Base-by-base conservation (phyloP, 768 basidiomycete genomes). In the Tricholoma flavovirens region DNA sequence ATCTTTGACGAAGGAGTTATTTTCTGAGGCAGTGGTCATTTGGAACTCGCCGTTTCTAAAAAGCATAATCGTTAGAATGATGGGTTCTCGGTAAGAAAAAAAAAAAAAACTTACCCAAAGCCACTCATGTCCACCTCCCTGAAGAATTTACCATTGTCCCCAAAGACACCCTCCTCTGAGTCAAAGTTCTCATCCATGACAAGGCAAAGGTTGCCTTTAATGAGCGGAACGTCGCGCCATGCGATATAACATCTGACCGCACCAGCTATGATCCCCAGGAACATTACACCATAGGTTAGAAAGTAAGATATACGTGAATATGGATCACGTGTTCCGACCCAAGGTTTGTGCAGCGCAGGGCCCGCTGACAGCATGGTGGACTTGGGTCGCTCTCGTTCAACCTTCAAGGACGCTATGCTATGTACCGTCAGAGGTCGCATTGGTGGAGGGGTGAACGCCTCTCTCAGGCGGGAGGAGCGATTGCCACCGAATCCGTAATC, bases 101-200 rank as follows among this genome's bases (percentile, higher is more conserved):
- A 26, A n/a, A n/a, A 42, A 50, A 51, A 17, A 14, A 67, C 83
- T 53, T 66, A 88, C 87, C 91, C 91, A 67, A 88, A 96, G 3
- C 93, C 93, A 56, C 90, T 88, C 73, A 93, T 81, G 59, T 89
- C 86, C 24, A 93, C 82, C 64, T 95, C 91, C 15, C 82, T 80
- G 62, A 83, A 79, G 81, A 91, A 93, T 15, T 77, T 82, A 36
- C 80, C 81, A 54, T 82, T 77, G 1, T 83, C 74, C 14, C 87
- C 85, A 59, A 88, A 84, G 40, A 82, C 65, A 17, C 76, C 75
- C 45, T 77, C 69, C 46, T 79, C 78, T 67, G 77, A 75, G 59
- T 72, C 74, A 62, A 95, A 95, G 56, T 91, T 77, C 64, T 95
- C 93, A 49, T 89, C 79, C 59, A 96, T 71, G 6, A 95, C 84